Conservation (phyloP, 352 stramenopile genomes). For the Phytophthora rubi region DNA sequence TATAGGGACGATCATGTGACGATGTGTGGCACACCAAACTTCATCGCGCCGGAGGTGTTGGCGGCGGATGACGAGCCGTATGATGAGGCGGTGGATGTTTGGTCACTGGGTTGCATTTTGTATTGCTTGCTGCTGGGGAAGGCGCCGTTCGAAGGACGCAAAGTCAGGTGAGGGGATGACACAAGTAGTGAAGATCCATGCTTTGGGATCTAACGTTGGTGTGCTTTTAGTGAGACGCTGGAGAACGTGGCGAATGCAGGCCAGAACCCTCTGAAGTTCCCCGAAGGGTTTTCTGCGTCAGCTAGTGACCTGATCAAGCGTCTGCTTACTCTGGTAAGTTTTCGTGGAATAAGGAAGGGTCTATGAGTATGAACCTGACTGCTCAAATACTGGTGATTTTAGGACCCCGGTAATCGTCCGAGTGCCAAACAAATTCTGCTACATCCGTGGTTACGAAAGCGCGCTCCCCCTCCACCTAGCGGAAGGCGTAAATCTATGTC, state of each 20-base stretch:
- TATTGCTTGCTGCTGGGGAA: slow-evolving; percentile 71
- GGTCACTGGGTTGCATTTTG: slow-evolving; percentile 84
- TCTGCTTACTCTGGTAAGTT: slow-evolving; percentile 55
- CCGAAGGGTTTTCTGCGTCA: slow-evolving; percentile 58
- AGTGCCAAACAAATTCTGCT: slow-evolving; percentile 58
- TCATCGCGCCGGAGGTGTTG: slow-evolving; percentile 83
- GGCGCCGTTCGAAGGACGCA: slow-evolving; percentile 74
- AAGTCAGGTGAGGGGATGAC: slow-evolving; percentile 55
- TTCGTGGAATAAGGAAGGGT: neutral
- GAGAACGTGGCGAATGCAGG: slow-evolving; percentile 70
- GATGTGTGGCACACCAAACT: slow-evolving; percentile 86
- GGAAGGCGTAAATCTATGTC: slow-evolving; percentile 23
- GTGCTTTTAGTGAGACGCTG: slow-evolving; percentile 58
- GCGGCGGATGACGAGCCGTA: slow-evolving; percentile 48
- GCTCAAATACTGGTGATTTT: neutral
- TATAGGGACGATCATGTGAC: slow-evolving; percentile 62
- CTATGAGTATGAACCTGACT: neutral
- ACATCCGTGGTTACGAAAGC: slow-evolving; percentile 66
- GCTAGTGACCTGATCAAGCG: slow-evolving; percentile 70
- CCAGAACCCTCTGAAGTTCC: slow-evolving; percentile 51
- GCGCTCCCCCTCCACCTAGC: slow-evolving; percentile 5
- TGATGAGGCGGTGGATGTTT: slow-evolving; percentile 74
- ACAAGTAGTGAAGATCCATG: neutral
- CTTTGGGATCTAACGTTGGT: neutral
- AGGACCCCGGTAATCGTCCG: slow-evolving; percentile 54